Evolutionary conservation across 345 rosid genomes (phyloP).

Genomic region (Populus tremula): DNA sequence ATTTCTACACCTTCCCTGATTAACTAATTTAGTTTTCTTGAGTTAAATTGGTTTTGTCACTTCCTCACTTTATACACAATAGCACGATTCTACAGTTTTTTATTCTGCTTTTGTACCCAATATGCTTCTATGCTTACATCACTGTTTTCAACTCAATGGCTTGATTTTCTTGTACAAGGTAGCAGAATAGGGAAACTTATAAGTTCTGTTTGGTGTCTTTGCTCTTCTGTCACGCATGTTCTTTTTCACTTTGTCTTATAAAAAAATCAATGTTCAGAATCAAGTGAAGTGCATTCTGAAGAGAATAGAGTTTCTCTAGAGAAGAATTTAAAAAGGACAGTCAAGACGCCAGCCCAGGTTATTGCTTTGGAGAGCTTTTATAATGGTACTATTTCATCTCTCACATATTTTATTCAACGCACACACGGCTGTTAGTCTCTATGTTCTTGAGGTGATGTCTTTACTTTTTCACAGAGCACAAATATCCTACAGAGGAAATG

Average conservation of each 20-base stretch:
- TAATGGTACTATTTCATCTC: conserved; percentile 47
- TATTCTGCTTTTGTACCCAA: background rate
- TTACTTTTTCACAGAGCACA: conserved; percentile 51
- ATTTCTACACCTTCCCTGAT: background rate
- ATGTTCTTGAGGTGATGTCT: conserved; percentile 12
- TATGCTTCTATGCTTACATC: background rate
- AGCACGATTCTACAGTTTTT: background rate
- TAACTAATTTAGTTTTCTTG: background rate
- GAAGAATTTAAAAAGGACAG: conserved; percentile 51
- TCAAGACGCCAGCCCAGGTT: conserved; percentile 78
- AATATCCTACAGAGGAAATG: conserved; percentile 80
- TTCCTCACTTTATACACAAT: background rate
- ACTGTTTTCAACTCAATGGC: background rate
- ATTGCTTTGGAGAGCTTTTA: conserved; percentile 72
- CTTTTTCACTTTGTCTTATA: conserved; percentile 6
- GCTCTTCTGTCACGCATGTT: background rate
- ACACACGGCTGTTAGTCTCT: background rate
- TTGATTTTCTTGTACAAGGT: background rate
- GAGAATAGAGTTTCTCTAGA: conserved; percentile 62
- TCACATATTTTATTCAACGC: conserved; percentile 13
- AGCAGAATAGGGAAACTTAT: background rate
- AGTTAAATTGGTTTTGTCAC: background rate
- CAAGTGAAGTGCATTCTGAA: conserved; percentile 52
- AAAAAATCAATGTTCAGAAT: conserved; percentile 37
- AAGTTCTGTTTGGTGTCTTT: background rate